These are phyloP conservation scores for Xylariaceae sp. DNA, from an alignment of 2,329 filamentous ascomycete genomes.

Conservation along the genomic window DNA sequence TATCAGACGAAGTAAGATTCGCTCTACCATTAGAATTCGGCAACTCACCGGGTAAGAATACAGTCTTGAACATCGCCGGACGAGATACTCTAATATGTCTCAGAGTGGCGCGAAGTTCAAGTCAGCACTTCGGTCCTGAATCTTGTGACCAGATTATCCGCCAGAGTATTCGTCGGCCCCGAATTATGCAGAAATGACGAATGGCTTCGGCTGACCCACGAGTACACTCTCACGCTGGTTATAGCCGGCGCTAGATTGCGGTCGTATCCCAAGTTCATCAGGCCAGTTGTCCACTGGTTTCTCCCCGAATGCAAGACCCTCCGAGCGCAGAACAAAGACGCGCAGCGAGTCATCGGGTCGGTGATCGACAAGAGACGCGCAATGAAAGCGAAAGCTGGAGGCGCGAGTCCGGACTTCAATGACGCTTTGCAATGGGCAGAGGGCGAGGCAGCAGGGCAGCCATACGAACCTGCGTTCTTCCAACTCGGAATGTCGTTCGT, in stretches of 20 bases:
- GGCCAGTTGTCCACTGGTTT: slow-evolving; percentile 41
- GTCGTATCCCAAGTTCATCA: slow-evolving; percentile 36
- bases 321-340: slow-evolving; percentile 26
- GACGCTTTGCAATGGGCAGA: slow-evolving; percentile 41
- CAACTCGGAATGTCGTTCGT: slow-evolving; percentile 32
- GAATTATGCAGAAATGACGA: slow-evolving; percentile 40
- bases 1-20: slow-evolving; percentile 2
- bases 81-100: slow-evolving; percentile 8
- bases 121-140: slow-evolving; percentile 33
- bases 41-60: slow-evolving; percentile 1
- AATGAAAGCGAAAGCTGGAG: slow-evolving; percentile 12
- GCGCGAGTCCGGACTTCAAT: slow-evolving; percentile 21
- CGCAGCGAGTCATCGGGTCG: slow-evolving; percentile 23
- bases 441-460: slow-evolving; percentile 29
- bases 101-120: slow-evolving; percentile 40
- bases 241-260: slow-evolving; percentile 32
- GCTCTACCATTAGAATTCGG: slow-evolving; percentile 20
- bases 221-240: slow-evolving; percentile 37
- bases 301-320: slow-evolving; percentile 37
- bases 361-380: slow-evolving; percentile 21
- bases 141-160: slow-evolving; percentile 44
- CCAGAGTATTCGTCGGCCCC: slow-evolving; percentile 44
- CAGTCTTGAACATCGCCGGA: slow-evolving; percentile 16
- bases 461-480: slow-evolving; percentile 27
- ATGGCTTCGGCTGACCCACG: slow-evolving; percentile 41